phyloP scores from a whole-genome alignment of 106 monocot genomes.

The Cymbidium sinense region DNA sequence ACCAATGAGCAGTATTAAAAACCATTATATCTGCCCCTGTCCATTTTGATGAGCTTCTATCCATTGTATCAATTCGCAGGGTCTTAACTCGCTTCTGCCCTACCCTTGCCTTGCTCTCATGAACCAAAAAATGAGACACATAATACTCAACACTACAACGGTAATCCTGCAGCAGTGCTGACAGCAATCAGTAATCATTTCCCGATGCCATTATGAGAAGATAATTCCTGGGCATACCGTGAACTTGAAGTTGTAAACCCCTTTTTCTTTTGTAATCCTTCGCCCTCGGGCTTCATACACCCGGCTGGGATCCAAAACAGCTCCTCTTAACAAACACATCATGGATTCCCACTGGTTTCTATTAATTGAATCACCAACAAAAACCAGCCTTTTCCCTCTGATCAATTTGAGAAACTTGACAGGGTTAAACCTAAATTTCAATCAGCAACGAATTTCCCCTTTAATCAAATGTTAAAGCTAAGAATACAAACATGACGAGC shows the following conservation, averaged over 20 bases:
- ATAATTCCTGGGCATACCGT: conserved; percentile 21
- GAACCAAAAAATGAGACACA: conserved; percentile 84
- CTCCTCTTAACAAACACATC: conserved; percentile 60
- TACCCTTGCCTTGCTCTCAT: conserved; percentile 68
- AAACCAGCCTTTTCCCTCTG: conserved; percentile 82
- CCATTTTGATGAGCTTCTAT: conserved; percentile 78
- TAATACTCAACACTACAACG: conserved; percentile 88
- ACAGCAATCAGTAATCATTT: conserved; percentile 7
- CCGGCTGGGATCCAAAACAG: conserved; percentile 40
- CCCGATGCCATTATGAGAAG: background rate
- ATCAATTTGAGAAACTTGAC: conserved; percentile 59
- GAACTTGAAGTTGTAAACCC: conserved; percentile 83
- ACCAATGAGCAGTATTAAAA: conserved; percentile 95
- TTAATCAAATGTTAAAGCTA: background rate
- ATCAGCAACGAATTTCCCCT: background rate
- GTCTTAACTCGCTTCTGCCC: conserved; percentile 45
- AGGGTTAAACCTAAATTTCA: conserved; percentile 54
- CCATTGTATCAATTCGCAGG: conserved; percentile 66
- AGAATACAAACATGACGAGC: background rate
- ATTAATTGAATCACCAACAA: conserved; percentile 91
- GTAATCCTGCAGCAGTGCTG: conserved; percentile 58
- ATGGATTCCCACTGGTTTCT: conserved; percentile 97
- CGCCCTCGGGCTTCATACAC: conserved; percentile 66
- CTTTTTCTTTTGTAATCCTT: conserved; percentile 62
- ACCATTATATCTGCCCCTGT: conserved; percentile 80